Evolutionary conservation across 805 yeast species (phyloP).

Genomic region (Saccharomycopsis guyanensis): DNA sequence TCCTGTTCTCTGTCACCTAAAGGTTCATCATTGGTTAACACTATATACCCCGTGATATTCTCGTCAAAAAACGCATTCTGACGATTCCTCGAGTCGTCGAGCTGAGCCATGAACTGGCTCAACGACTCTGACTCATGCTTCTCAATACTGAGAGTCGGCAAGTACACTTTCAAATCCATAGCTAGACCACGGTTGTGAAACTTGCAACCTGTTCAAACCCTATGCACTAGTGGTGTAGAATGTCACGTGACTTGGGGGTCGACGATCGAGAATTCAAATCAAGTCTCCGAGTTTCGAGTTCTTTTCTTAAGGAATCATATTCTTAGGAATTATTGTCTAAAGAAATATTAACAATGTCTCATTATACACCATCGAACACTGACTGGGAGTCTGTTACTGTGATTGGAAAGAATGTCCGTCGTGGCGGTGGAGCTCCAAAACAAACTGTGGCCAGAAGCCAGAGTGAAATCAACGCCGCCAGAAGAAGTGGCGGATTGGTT

Average conservation of each 20-base stretch:
- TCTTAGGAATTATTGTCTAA: no score
- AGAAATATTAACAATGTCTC: no score
- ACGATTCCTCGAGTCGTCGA: constrained; percentile 17
- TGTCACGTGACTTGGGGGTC: no score
- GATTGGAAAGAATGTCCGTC: constrained; percentile 83
- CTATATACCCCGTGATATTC: constrained; percentile 18
- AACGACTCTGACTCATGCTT: constrained; percentile 12
- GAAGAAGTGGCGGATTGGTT: constrained; percentile 83
- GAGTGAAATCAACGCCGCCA: constrained; percentile 82
- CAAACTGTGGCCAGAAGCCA: constrained; percentile 73
- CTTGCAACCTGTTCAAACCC: no score
- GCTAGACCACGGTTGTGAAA: no score
- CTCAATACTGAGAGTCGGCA: constrained; percentile 20
- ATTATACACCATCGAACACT: constrained; percentile 28
- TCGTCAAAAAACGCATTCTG: constrained; percentile 22
- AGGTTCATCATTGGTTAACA: constrained; percentile 13
- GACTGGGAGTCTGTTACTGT: constrained; percentile 93
- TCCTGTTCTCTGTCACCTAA: constrained; percentile 7
- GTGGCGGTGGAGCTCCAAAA: constrained; percentile 85
- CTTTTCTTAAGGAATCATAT: no score
- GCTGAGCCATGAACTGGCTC: constrained; percentile 10
- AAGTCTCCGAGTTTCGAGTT: no score
- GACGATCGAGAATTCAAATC: no score
- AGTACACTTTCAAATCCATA: constrained; percentile 19
- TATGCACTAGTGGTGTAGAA: no score